Conservation (phyloP, 169 alveolate genomes). For the Cystoisospora suis region DNA sequence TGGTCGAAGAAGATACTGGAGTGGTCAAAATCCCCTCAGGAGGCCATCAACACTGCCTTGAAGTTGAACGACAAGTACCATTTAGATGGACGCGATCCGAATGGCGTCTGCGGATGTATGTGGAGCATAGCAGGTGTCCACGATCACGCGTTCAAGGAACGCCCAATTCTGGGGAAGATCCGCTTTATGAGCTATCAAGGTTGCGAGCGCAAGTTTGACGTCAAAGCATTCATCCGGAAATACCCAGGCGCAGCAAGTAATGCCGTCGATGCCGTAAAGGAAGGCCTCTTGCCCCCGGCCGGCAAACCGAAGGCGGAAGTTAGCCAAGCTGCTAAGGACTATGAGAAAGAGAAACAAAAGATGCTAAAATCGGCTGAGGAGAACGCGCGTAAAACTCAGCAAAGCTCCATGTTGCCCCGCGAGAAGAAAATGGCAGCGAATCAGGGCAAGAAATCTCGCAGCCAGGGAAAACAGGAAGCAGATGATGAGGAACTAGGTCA, state of each 20-base stretch:
- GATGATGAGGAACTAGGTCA: no score
- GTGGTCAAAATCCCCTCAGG: conserved; percentile 77
- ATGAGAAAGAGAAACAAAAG: not conserved
- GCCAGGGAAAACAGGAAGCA: no score
- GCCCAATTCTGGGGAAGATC: conserved; percentile 77
- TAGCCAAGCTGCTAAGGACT: not conserved
- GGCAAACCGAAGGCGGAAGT: not conserved
- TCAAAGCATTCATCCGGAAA: conserved; percentile 47
- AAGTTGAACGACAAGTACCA: conserved; percentile 74
- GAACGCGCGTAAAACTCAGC: no score
- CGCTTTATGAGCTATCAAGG: conserved; percentile 80
- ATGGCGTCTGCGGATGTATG: conserved; percentile 79
- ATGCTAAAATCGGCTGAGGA: no score
- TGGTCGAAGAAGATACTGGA: conserved; percentile 81
- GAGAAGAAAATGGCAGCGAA: no score
- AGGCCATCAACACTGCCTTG: conserved; percentile 75
- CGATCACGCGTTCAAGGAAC: conserved; percentile 80
- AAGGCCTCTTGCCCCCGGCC: not conserved
- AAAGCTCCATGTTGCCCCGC: no score
- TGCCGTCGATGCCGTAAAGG: not conserved
- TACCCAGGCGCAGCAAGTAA: conserved; percentile 34
- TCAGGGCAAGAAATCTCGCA: no score
- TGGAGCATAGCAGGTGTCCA: conserved; percentile 81
- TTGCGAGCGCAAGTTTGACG: conserved; percentile 75
- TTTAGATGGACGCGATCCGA: conserved; percentile 74